Conservation (phyloP, 805 yeast genomes). For the Wickerhamiella siamensis region DNA sequence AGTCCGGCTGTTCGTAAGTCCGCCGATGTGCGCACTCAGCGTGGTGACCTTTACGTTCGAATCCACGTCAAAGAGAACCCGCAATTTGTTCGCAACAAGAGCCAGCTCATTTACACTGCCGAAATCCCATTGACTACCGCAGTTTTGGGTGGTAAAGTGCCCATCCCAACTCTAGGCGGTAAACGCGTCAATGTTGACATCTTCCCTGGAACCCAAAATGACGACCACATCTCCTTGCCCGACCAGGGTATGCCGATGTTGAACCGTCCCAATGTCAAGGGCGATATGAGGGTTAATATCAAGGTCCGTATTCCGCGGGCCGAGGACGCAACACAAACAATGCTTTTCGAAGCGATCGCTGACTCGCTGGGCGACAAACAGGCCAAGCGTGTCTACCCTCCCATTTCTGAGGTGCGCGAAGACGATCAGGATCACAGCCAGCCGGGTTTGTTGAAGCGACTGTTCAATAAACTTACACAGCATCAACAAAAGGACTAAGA, state of each 20-base stretch:
- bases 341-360: constrained; percentile 85
- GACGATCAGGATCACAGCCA: constrained; percentile 9
- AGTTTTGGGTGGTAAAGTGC: constrained; percentile 80
- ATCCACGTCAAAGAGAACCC: constrained; percentile 66
- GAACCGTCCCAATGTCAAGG: constrained; percentile 42
- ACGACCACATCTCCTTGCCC: constrained; percentile 59
- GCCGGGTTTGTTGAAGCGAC: constrained; percentile 24
- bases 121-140: constrained; percentile 90
- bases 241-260: constrained; percentile 75
- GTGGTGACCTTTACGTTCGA: constrained; percentile 81
- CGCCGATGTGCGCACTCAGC: constrained; percentile 47
- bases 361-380: constrained; percentile 69
- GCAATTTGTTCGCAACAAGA: constrained; percentile 48
- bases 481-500: neutral
- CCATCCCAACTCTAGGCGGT: constrained; percentile 77
- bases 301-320: constrained; percentile 63
- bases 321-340: constrained; percentile 68
- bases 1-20: constrained; percentile 68
- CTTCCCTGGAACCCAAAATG: constrained; percentile 71
- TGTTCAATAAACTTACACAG: constrained; percentile 20
- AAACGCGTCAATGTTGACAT: constrained; percentile 60
- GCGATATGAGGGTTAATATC: constrained; percentile 64
- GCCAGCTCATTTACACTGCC: constrained; percentile 49
- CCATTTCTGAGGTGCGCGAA: constrained; percentile 17
- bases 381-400: constrained; percentile 52